phyloP scores from a whole-genome alignment of 129 eudicot species.

The Flaveria trinervia region DNA sequence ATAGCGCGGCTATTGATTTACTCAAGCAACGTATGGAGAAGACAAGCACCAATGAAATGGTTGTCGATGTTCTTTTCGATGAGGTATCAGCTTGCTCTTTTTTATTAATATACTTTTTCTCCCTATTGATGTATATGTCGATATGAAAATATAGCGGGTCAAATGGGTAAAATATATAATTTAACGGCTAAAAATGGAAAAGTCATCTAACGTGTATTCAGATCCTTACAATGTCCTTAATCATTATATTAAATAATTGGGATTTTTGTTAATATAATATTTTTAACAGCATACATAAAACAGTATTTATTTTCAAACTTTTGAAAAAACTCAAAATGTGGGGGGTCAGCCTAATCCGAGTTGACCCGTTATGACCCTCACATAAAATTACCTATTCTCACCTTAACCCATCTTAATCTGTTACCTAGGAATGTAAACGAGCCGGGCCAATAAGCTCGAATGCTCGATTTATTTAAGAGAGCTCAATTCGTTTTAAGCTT shows the following conservation, averaged over 20 bases:
- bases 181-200: background rate
- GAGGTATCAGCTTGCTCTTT: slow-evolving; percentile 56
- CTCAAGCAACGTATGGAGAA: slow-evolving; percentile 70
- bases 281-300: background rate
- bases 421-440: too few relatives aligned
- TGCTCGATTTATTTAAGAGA: too few relatives aligned
- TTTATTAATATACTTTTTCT: background rate
- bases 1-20: slow-evolving; percentile 70
- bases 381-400: background rate
- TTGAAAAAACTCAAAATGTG: background rate
- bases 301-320: background rate
- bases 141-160: background rate
- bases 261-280: background rate
- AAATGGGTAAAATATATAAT: background rate
- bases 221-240: background rate
- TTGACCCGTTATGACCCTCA: background rate
- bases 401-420: background rate
- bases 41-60: slow-evolving; percentile 41
- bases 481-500: too few relatives aligned
- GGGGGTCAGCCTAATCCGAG: background rate
- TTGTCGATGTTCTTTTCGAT: slow-evolving; percentile 65
- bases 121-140: background rate
- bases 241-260: background rate
- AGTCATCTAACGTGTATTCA: background rate
- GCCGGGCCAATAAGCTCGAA: too few relatives aligned